These are phyloP conservation scores for Coemansia asiatica DNA, from an alignment of 192 early-diverging fungal species.

Conservation along the genomic window DNA sequence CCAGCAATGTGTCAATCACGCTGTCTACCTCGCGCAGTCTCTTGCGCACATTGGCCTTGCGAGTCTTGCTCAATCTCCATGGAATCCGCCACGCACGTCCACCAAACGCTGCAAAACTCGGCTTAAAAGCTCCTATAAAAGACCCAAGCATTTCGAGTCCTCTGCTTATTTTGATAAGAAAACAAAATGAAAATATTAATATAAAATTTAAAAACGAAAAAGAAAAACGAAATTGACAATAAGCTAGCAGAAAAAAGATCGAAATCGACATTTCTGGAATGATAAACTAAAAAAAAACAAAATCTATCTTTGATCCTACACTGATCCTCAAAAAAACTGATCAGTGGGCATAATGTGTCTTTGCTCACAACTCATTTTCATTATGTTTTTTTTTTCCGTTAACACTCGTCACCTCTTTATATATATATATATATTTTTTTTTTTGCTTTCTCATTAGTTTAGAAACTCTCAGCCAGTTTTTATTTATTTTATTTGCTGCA, in stretches of 20 bases:
- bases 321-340: no score
- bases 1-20: slow-evolving; percentile 67
- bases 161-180: not conserved
- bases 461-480: not conserved
- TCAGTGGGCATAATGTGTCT: no score
- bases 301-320: no score
- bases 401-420: no score
- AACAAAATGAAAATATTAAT: not conserved
- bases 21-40: slow-evolving; percentile 76
- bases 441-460: not conserved
- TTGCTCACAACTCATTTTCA: no score
- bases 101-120: slow-evolving; percentile 38
- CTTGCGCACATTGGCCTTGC: slow-evolving; percentile 86
- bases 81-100: slow-evolving; percentile 59
- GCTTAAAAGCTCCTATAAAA: slow-evolving; percentile 42
- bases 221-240: not conserved
- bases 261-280: no score
- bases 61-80: slow-evolving; percentile 68
- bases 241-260: no score
- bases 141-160: slow-evolving; percentile 54
- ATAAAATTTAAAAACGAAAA: not conserved
- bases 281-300: no score
- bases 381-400: no score
- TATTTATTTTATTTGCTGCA: no score
- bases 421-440: no score